phyloP scores from a whole-genome alignment of 768 basidiomycete genomes.

The Hysterangium stoloniferum region DNA sequence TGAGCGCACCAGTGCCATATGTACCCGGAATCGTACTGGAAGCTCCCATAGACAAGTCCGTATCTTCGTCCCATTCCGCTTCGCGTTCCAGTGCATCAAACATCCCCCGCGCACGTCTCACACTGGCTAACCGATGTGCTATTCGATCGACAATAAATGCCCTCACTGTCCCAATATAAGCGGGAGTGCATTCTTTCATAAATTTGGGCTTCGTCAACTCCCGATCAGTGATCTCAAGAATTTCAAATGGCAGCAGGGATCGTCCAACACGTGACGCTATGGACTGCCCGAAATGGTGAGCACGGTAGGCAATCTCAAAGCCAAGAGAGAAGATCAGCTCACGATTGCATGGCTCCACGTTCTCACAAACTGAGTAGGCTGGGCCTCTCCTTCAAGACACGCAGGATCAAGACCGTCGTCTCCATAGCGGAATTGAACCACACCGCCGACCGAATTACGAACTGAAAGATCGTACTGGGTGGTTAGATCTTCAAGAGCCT shows the following conservation, averaged over 20 bases:
- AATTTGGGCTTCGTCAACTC: constrained; percentile 54
- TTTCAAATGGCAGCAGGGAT: constrained; percentile 79
- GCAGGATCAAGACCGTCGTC: constrained; percentile 97
- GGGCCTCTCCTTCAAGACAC: constrained; percentile 90
- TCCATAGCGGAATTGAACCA: constrained; percentile 96
- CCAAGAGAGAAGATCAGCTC: constrained; percentile 19
- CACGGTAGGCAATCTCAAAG: not conserved
- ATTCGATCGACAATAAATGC: constrained; percentile 65
- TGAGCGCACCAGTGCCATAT: not conserved
- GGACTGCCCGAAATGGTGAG: constrained; percentile 36
- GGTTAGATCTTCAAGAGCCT: constrained; percentile 89
- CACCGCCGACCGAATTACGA: constrained; percentile 86
- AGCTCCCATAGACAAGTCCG: constrained; percentile 70
- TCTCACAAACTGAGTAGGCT: constrained; percentile 83
- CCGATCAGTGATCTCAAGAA: constrained; percentile 60
- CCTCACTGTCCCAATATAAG: constrained; percentile 62
- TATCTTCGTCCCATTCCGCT: constrained; percentile 70
- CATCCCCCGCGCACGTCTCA: constrained; percentile 71
- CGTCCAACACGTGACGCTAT: constrained; percentile 50
- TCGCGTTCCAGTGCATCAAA: constrained; percentile 70
- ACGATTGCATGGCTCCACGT: constrained; percentile 83
- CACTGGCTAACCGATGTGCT: constrained; percentile 53
- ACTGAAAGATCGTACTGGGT: constrained; percentile 96
- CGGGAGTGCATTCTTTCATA: constrained; percentile 58
- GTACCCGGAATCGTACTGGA: constrained; percentile 54